Conservation (phyloP, 768 basidiomycete genomes). For the Mycena capillaripes region DNA sequence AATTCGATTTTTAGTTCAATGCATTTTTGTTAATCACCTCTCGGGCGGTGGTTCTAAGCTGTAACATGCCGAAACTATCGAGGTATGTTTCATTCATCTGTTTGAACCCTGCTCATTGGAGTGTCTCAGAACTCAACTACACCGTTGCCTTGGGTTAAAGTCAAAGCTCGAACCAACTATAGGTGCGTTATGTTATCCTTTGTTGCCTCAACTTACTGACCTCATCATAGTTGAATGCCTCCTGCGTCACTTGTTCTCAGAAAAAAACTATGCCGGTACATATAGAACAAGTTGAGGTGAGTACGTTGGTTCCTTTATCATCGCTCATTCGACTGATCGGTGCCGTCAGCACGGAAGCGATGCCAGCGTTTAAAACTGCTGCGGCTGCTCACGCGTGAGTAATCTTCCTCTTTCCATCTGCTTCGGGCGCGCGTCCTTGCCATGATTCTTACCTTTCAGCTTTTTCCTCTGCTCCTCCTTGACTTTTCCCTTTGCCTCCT, state of each 20-base stretch:
- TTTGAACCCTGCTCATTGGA: conserved; percentile 3
- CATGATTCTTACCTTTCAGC: background rate
- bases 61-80: background rate
- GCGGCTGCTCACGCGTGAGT: too few species aligned
- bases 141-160: conserved; percentile 6
- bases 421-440: too few species aligned
- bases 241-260: background rate
- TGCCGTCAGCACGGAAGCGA: background rate
- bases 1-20: conserved; percentile 9
- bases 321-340: conserved; percentile 2
- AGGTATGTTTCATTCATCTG: conserved; percentile 11
- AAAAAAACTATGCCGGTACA: background rate
- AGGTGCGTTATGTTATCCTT: conserved; percentile 2
- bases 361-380: conserved; percentile 1
- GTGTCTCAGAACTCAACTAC: background rate
- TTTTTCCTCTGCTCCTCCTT: background rate
- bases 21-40: background rate
- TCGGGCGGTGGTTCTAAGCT: conserved; percentile 3
- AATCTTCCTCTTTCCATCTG: too few species aligned
- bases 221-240: conserved; percentile 1
- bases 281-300: conserved; percentile 1
- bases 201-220: conserved; percentile 1
- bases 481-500: background rate
- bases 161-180: background rate
- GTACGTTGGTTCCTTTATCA: conserved; percentile 8